Evolutionary conservation across 1,139 yeast species (phyloP).

Genomic region (Kazachstania sp.): DNA sequence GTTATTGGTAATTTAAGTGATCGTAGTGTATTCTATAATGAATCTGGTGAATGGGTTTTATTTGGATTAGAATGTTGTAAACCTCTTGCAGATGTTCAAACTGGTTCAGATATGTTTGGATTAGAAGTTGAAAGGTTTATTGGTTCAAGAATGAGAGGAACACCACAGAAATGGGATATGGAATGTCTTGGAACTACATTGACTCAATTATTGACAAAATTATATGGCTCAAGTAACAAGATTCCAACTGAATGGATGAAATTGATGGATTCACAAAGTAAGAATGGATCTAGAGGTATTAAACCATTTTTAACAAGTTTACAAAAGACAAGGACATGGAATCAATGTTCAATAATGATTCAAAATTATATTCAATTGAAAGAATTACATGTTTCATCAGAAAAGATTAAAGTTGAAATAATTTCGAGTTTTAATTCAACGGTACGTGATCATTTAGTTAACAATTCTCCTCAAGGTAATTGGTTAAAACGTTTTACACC

Average conservation of each 20-base stretch:
- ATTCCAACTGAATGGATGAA: neutral
- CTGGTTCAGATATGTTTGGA: constrained; percentile 33
- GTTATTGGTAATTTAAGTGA: constrained; percentile 57
- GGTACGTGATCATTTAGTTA: neutral
- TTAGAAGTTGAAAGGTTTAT: neutral
- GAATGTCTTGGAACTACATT: neutral
- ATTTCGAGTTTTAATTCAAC: constrained; percentile 17
- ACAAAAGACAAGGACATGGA: constrained; percentile 18
- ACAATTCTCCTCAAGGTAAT: neutral
- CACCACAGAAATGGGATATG: neutral
- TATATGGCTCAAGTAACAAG: neutral
- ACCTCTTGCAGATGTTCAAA: neutral
- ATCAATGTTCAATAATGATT: constrained; percentile 5
- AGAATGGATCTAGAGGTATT: neutral
- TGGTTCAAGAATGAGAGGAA: neutral
- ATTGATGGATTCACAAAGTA: neutral
- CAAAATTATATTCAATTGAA: constrained; percentile 9
- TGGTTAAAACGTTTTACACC: constrained; percentile 31
- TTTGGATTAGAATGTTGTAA: constrained; percentile 70
- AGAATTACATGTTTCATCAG: constrained; percentile 26
- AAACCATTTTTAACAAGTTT: constrained; percentile 14
- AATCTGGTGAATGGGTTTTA: constrained; percentile 73
- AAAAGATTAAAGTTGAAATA: constrained; percentile 18
- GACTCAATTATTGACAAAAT: neutral
- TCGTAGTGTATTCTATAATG: constrained; percentile 55